Evolutionary conservation across 768 basidiomycete genomes (phyloP).

Genomic region (Hygrocybe punicea): DNA sequence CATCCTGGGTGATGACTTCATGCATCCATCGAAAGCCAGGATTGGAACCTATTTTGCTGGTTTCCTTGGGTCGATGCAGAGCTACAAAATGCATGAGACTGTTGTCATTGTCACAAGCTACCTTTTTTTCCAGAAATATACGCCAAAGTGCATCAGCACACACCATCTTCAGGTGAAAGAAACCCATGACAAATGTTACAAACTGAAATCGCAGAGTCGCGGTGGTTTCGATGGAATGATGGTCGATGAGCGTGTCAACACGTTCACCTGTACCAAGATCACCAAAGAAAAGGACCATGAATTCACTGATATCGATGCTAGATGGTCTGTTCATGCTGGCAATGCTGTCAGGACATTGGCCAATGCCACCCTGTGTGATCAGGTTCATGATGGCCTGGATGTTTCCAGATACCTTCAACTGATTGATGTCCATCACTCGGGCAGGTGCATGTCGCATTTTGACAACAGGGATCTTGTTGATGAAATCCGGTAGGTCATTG

Average conservation of each 20-base stretch:
- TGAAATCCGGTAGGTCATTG: slow-evolving; percentile 7
- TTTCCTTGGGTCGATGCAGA: slow-evolving; percentile 29
- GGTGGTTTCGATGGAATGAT: background rate
- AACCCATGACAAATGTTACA: slow-evolving; percentile 19
- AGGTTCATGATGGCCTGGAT: background rate
- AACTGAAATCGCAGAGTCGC: slow-evolving; percentile 12
- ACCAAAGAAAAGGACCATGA: background rate
- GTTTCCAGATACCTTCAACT: slow-evolving; percentile 8
- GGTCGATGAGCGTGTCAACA: background rate
- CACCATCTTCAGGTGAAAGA: slow-evolving; percentile 21
- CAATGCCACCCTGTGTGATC: background rate
- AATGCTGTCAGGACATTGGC: background rate
- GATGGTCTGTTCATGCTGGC: background rate
- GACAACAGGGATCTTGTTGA: slow-evolving; percentile 13
- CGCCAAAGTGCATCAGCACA: slow-evolving; percentile 23
- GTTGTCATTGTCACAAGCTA: slow-evolving; percentile 12
- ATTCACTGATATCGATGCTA: background rate
- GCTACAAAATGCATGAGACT: slow-evolving; percentile 21
- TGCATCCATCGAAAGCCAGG: slow-evolving; percentile 39
- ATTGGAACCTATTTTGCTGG: slow-evolving; percentile 28
- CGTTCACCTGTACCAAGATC: background rate
- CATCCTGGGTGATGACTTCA: slow-evolving; percentile 31
- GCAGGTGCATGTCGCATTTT: slow-evolving; percentile 7
- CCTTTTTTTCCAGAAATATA: slow-evolving; percentile 19
- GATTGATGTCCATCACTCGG: slow-evolving; percentile 9